Base-by-base conservation (phyloP, 2,329 filamentous ascomycete species). In the Aureobasidium sp. region DNA sequence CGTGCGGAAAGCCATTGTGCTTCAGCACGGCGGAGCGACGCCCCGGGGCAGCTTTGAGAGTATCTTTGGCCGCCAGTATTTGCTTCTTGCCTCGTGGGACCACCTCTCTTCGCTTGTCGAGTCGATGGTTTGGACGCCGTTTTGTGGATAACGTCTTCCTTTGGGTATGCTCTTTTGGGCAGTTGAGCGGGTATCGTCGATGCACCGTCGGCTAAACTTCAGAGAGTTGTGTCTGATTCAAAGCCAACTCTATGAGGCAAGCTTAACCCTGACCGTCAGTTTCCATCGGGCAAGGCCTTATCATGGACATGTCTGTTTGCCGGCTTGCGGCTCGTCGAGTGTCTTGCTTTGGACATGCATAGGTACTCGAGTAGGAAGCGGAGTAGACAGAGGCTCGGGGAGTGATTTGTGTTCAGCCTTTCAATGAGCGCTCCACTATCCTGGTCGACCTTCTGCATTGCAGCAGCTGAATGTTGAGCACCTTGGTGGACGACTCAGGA, bases 111-210 rank as follows among this genome's bases (percentile, higher is more conserved):
- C 53, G 51, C 37, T 55, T 31, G 36, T n/a, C 36, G 25, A 29
- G 9, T 17, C 53, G 25, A 36, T n/a, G 39, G 37, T 42, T 57
- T 45, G n/a, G 36, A 44, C 53, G 39, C 53, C 53, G 53, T 57
- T 55, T 31, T 27, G 34, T 15, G 39, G 20, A 45, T 29, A 57
- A 57, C 53, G 53, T 57, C 29, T 41, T 31, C 25, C 52, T 27
- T 56, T 44, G 39, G 20, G 53, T 17, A 34, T 57, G n/a, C 53
- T 36, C 39, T 27, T 57, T 57, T 57, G 12, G 39, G 51, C 51
- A 55, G 51, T 55, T 42, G 27, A 57, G 27, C 53, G 53, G 39
- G 11, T 57, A 45, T 57, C 53, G 27, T 44, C 29, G 41, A 57
- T 39, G 27, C 27, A 44, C 17, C 25, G 36, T 45, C 53, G 53